These are phyloP conservation scores for Phylloporus sp. DNA, from an alignment of 768 basidiomycete species.

Conservation along the genomic window DNA sequence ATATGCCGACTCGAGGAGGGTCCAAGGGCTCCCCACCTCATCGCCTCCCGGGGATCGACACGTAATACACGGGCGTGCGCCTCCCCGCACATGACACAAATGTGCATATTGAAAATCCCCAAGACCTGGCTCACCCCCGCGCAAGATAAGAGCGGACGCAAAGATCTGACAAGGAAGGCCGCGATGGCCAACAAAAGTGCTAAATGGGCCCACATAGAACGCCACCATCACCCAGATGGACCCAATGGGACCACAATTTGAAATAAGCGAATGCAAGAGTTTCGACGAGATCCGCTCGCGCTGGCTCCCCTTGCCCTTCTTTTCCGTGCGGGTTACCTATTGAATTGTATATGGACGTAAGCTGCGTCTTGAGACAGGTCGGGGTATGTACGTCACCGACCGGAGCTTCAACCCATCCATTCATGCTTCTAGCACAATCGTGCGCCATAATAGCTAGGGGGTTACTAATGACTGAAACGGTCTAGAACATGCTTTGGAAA, in stretches of 20 bases:
- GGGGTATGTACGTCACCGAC: neutral
- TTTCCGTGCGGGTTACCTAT: neutral
- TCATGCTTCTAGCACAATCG: neutral
- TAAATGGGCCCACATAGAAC: neutral
- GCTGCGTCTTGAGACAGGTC: neutral
- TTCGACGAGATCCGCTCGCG: neutral
- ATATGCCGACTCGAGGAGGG: neutral
- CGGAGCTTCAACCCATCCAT: neutral
- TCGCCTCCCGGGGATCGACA: neutral
- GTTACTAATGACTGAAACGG: neutral
- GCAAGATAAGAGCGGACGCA: neutral
- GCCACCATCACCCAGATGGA: neutral
- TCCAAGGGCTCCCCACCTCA: neutral
- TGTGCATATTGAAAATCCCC: neutral
- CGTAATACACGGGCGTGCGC: neutral
- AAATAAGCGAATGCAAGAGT: constrained; percentile 1
- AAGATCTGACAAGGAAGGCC: neutral
- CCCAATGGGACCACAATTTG: neutral
- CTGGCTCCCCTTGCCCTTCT: neutral
- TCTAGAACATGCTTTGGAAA: neutral
- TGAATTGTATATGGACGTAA: neutral
- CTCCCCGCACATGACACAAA: neutral
- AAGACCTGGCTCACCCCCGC: neutral
- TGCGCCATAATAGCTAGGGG: neutral
- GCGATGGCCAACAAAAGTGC: neutral